Evolutionary conservation across 495 filamentous ascomycete genomes (phyloP), one percentile per base, ranked within the genome.

Genomic region (Trichoderma reesei): DNA sequence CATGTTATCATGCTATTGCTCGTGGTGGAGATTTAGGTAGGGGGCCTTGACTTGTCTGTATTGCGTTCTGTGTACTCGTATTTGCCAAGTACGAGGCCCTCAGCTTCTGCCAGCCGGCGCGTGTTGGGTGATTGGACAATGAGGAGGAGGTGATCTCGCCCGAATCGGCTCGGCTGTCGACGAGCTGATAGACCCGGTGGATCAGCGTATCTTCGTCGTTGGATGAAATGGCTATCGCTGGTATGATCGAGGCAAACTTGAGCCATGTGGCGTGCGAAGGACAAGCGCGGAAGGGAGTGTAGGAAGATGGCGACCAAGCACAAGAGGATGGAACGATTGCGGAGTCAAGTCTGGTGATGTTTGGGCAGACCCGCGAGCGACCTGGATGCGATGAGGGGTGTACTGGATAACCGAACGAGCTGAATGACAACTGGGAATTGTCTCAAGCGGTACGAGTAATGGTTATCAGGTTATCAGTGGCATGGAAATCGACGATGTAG

Each of bases 281-380:
- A 48, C 2, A 48, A 18, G 44, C 16, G 16, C n/a, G 44, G 44
- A 18, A 20, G 44, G 44, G 44, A 48, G 44, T 48, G 44, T 26
- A 18, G n/a, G 16, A 26, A 48, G 44, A 48, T 48, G 44, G 44
- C 44, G 20, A 5, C 44, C 44, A 48, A 18, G 44, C 44, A 18
- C 7, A n/a, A 48, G 14, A n/a, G 51, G 16, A 31, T 56, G 31
- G 51, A 31, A 34, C 51, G 20, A 56, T 34, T 36, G 20, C 51
- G 51, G 51, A 56, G 51, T 10, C 51, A 26, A 56, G 51, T 56
- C 20, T 56, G 51, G 31, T 56, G 51, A 56, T 34, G 31, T 56
- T 26, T 31, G 51, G 51, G 26, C 44, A 48, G 51, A 34, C 16
- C 9, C n/a, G 31, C 26, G 51, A 34, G 51, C 51, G 51, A 33